Conservation (phyloP, 2,329 filamentous ascomycete species). For the Coniella vitis region DNA sequence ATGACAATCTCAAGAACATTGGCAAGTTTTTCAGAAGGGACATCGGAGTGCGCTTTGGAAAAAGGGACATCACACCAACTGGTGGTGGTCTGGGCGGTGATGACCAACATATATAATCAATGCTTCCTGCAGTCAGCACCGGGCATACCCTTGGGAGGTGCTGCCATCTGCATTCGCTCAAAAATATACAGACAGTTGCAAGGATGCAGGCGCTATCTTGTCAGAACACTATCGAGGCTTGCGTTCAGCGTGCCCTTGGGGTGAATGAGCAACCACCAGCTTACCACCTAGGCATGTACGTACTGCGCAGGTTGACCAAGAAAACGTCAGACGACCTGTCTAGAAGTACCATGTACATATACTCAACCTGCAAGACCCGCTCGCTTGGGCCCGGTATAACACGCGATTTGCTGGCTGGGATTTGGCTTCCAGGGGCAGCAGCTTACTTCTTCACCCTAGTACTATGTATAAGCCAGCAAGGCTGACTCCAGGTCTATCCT, state of each 20-base stretch:
- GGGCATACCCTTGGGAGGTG: not conserved
- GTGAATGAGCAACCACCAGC: too few relatives aligned
- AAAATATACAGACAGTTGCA: not conserved
- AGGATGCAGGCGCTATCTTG: too few relatives aligned
- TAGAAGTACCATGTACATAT: too few relatives aligned
- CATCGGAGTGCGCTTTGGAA: conserved; percentile 69
- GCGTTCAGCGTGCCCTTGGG: too few relatives aligned
- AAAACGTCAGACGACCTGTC: too few relatives aligned
- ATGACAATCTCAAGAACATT: conserved; percentile 91
- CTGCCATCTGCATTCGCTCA: not conserved
- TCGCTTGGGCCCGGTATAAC: not conserved
- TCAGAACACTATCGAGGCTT: too few relatives aligned
- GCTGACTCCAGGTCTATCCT: not conserved
- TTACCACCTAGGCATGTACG: too few relatives aligned
- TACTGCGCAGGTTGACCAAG: too few relatives aligned
- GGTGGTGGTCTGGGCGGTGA: conserved; percentile 20
- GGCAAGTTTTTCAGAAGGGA: conserved; percentile 94
- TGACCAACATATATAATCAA: conserved; percentile 9
- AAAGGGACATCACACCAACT: conserved; percentile 40
- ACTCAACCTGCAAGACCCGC: not conserved
- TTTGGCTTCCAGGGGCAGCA: conserved; percentile 5
- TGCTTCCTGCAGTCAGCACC: not conserved
- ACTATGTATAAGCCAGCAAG: too few relatives aligned
- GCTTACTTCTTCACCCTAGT: not conserved
- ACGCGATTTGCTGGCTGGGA: conserved; percentile 8